Evolutionary conservation across 192 early-diverging fungal species (phyloP).

Genomic region (Mortierella hygrophila): DNA sequence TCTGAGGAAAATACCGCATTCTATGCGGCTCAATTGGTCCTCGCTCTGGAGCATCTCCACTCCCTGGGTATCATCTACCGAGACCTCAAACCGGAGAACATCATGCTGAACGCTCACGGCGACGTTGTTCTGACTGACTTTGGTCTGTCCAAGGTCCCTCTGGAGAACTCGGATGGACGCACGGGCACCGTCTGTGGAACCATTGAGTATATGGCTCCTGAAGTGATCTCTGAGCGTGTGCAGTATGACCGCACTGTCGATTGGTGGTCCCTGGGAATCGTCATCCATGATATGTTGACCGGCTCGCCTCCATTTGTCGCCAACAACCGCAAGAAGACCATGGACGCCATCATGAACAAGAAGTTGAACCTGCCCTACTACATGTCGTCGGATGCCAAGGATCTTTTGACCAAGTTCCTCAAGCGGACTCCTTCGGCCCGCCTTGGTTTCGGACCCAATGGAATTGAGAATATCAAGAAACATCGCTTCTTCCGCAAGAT

Average conservation of each 20-base stretch:
- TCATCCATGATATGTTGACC: constrained; percentile 94
- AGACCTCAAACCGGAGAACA: constrained; percentile 84
- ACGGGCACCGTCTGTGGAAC: constrained; percentile 81
- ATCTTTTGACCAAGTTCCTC: constrained; percentile 76
- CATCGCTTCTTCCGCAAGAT: constrained; percentile 85
- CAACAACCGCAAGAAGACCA: constrained; percentile 83
- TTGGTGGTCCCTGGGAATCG: constrained; percentile 92
- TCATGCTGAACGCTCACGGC: constrained; percentile 78
- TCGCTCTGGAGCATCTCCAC: constrained; percentile 92
- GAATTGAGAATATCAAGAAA: constrained; percentile 65
- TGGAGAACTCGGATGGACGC: constrained; percentile 63
- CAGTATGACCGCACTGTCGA: constrained; percentile 85
- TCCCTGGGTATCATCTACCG: constrained; percentile 90
- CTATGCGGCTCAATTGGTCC: constrained; percentile 88
- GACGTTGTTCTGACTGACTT: constrained; percentile 95
- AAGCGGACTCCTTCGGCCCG: constrained; percentile 66
- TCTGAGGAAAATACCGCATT: constrained; percentile 89
- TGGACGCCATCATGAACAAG: constrained; percentile 87
- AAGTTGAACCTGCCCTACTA: constrained; percentile 86
- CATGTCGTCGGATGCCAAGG: constrained; percentile 81
- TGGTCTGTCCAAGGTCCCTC: constrained; percentile 88
- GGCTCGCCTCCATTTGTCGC: constrained; percentile 87
- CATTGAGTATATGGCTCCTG: constrained; percentile 84
- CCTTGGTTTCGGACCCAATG: constrained; percentile 63
- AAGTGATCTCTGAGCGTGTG: constrained; percentile 68